Evolutionary conservation across 805 yeast genomes (phyloP), one percentile per base, ranked within the genome.

Genomic region (Sugiyamaella lignohabitans): DNA sequence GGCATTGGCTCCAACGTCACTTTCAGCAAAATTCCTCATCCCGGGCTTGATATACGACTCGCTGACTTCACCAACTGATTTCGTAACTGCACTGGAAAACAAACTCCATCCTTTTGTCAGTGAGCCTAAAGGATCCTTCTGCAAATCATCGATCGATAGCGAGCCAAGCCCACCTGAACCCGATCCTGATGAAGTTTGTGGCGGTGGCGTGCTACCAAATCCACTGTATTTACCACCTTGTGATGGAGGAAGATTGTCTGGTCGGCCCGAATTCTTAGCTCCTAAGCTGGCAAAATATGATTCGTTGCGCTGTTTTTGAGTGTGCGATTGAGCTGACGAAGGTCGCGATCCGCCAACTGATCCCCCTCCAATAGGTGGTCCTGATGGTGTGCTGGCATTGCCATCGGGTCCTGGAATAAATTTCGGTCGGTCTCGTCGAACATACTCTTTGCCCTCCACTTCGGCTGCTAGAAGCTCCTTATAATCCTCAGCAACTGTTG

Each of bases 161-260:
- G 17, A 4, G 10, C 42, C 42, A 18, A 52, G 21, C 14, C 38
- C 21, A n/a, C 46, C 42, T 2, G 51, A 49, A 4, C 47, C 34
- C 27, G 52, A 38, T 42, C 44, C 49, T 51, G 49, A 53, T 40
- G 35, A 55, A 56, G 60, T 8, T 54, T 55, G 50, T 23, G 82
- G 78, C 21, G 70, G 72, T 3, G 89, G 87, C 0, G 87, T 76
- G 56, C 80, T 85, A 32, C 98, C 98, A 68, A 91, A 89, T 1
- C 98, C 98, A 52, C 79, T 81, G 62, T 81, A 89, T 62, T 81
- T 84, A 43, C 97, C 98, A 52, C 98, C 98, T 67, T 89, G 87
- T 10, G 91, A 84, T 23, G 98, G 98, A 2, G 91, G 95, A 43
- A 87, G 62, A 63, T 84, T 69, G 1, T 76, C 87, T 2, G 97